These are phyloP conservation scores for Raddia distichophylla DNA, from an alignment of 176 grass and related monocot genomes.

Conservation along the genomic window DNA sequence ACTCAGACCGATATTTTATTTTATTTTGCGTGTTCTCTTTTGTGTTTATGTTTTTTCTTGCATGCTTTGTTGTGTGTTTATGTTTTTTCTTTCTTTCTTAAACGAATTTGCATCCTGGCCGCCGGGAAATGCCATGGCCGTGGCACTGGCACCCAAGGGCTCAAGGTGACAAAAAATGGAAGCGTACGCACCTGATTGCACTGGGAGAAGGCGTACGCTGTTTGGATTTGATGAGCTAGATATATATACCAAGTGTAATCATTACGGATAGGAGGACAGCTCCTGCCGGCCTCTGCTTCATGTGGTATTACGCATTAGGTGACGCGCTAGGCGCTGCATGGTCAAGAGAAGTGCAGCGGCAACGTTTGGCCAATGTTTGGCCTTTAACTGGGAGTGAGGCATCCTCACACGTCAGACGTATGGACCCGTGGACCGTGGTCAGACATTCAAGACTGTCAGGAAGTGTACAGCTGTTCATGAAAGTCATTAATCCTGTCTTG, in stretches of 20 bases:
- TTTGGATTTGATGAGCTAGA: neutral
- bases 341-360: neutral
- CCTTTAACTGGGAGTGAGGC: neutral
- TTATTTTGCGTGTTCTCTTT: too few relatives aligned
- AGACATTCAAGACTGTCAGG: too few relatives aligned
- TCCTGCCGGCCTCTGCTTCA: neutral
- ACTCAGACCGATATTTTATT: neutral
- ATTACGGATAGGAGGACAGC: neutral
- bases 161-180: neutral
- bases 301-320: neutral
- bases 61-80: neutral
- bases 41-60: neutral
- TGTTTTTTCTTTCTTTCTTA: too few relatives aligned
- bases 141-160: neutral
- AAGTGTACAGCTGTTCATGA: too few relatives aligned
- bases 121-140: neutral
- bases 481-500: too few relatives aligned
- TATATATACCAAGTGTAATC: neutral
- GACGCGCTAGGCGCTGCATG: too few relatives aligned
- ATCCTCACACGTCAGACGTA: constrained; percentile 4
- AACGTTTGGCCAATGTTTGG: too few relatives aligned
- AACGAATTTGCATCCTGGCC: neutral
- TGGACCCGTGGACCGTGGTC: neutral
- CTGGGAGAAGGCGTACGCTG: neutral
- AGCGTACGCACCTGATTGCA: neutral